Percentiles rank a stretch among this genome's conserved stretches.
phyloP scores from a whole-genome alignment of 1,284 basidiomycete genomes.

The Fomitiporia mediterranea region DNA sequence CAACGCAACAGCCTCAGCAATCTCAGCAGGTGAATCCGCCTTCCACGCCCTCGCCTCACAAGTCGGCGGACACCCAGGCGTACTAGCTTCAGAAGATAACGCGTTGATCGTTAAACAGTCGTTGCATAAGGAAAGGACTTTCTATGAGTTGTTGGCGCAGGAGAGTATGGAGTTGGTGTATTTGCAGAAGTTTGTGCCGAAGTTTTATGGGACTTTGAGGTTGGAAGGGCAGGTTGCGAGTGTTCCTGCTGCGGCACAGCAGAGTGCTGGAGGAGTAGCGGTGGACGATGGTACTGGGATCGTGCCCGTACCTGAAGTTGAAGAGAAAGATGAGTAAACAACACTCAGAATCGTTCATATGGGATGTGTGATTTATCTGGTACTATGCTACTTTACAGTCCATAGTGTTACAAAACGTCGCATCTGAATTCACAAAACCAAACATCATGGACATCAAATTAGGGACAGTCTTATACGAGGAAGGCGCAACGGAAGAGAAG shows the following conservation, averaged over 20 bases:
- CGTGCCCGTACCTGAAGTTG: constrained; percentile 21
- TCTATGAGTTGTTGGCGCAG: constrained; percentile 66
- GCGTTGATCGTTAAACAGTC: constrained; percentile 84
- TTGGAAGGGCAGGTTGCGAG: constrained; percentile 56
- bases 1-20: neutral
- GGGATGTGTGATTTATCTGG: constrained; percentile 5
- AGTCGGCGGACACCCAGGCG: constrained; percentile 85
- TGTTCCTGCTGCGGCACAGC: constrained; percentile 21
- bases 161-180: constrained; percentile 35
- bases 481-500: constrained; percentile 70
- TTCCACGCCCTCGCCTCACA: constrained; percentile 48
- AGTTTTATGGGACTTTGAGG: constrained; percentile 71
- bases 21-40: neutral
- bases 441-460: constrained; percentile 92
- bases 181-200: constrained; percentile 59
- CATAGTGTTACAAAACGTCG: constrained; percentile 84
- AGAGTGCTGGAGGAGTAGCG: constrained; percentile 19
- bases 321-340: constrained; percentile 48
- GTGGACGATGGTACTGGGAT: neutral
- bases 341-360: constrained; percentile 12
- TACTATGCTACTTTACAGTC: constrained; percentile 44
- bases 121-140: constrained; percentile 66
- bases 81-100: constrained; percentile 71
- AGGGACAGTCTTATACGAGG: constrained; percentile 79
- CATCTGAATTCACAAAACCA: constrained; percentile 69